Base-by-base conservation (phyloP, 2,329 filamentous ascomycete species). In the Didymella arachidicola region DNA sequence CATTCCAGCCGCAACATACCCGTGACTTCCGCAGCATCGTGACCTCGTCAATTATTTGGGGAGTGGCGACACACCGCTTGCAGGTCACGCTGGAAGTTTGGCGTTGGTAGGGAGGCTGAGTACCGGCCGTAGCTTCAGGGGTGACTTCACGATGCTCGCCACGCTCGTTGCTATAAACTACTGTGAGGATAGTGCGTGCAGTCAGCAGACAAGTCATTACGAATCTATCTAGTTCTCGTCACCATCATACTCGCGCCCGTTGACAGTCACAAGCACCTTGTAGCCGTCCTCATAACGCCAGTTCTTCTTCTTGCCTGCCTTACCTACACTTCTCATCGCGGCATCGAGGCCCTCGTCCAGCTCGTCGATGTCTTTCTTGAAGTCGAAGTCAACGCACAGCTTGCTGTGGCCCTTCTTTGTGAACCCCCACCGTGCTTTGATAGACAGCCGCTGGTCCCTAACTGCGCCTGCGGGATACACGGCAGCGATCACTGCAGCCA, bases 391-490 rank as follows among this genome's bases (percentile, higher is more conserved):
- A 26, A 76, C 60, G 26, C 64, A 70, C 19, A 77, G 48, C 54
- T 68, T 71, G 45, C 71, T 68, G 2, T 72, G 67, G 1, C 63
- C 70, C 46, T 74, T 73, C 59, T 71, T 71, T 11, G 65, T 67
- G 42, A 50, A 38, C 6, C 36, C 54, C 73, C 75, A 76, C 18
- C 66, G 53, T 22, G 64, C 58, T 3, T 55, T 62, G 26, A 77
- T 52, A 14, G 59, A 44, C 29, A 78, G 51, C 19, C 73, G 71
- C 18, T 78, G 76, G 59, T 80, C 76, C 29, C 66, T 60, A 3
- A 84, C 71, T 1, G 80, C 73, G 1, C 88, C 88, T 1, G 85
- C 82, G 0, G 89, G 88, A 73, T 88, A 89, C 8, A 90, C 78
- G 10, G 77, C 79, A 0, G 83, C 84, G 29, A 89, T 76, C 10